These are phyloP conservation scores for Martensiomyces pterosporus DNA, from an alignment of 192 early-diverging fungal species.

Conservation along the genomic window DNA sequence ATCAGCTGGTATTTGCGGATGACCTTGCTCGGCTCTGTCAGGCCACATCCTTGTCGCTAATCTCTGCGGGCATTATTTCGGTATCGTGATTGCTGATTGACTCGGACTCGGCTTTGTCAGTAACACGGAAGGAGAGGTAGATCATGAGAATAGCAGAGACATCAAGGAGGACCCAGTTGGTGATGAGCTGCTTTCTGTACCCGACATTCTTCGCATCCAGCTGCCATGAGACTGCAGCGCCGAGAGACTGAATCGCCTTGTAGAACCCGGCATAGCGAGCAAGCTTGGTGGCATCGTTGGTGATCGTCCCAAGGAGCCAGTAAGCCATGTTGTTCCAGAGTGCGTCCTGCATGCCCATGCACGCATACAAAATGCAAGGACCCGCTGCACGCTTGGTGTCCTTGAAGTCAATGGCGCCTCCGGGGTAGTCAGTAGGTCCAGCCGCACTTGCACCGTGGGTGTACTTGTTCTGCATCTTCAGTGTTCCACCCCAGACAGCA, in stretches of 20 bases:
- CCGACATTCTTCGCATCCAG: conserved; percentile 4
- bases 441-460: conserved; percentile 9
- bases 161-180: conserved; percentile 9
- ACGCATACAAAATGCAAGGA: conserved; percentile 60
- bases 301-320: conserved; percentile 78
- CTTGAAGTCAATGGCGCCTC: conserved; percentile 41
- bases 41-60: too few species aligned
- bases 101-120: not conserved
- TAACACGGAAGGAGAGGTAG: conserved; percentile 6
- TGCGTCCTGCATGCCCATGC: conserved; percentile 69
- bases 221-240: conserved; percentile 58
- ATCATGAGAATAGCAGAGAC: conserved; percentile 3
- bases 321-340: conserved; percentile 70
- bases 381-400: conserved; percentile 49
- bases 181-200: conserved; percentile 4
- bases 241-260: conserved; percentile 73
- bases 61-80: too few species aligned
- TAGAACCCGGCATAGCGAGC: conserved; percentile 73
- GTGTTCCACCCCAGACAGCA: conserved; percentile 57
- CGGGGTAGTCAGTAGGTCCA: conserved; percentile 15
- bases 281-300: conserved; percentile 62
- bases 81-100: too few species aligned
- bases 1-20: too few species aligned
- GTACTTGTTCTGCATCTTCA: conserved; percentile 56
- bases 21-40: too few species aligned